A percentile compares a stretch with the other conserved stretches of the same genome.
These are phyloP conservation scores for Ophiobolus disseminans DNA, from an alignment of 2,329 filamentous ascomycete genomes.

Conservation along the genomic window DNA sequence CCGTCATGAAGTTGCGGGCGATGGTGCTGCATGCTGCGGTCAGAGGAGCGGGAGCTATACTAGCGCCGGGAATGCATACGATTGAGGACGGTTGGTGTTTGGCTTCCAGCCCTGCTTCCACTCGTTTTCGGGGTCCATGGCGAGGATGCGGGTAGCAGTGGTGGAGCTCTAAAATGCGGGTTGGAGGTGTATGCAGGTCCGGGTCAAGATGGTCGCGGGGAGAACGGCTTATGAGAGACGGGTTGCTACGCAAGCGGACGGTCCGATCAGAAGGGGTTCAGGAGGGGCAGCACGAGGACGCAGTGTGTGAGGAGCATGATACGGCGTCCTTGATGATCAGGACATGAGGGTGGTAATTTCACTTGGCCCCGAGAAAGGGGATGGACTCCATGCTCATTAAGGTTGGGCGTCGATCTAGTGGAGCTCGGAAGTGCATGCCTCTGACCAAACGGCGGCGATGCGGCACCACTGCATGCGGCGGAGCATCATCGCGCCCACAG, in stretches of 20 bases:
- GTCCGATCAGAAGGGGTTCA: constrained; percentile 36
- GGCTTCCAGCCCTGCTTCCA: constrained; percentile 77
- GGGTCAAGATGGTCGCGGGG: constrained; percentile 11
- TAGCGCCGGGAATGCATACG: constrained; percentile 63
- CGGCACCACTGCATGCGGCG: not conserved
- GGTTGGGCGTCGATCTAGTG: constrained; percentile 23
- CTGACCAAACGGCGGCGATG: not conserved
- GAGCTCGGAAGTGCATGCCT: constrained; percentile 2
- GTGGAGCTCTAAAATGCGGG: not conserved
- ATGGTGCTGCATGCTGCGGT: constrained; percentile 69
- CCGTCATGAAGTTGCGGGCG: constrained; percentile 83
- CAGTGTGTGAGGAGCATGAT: constrained; percentile 35
- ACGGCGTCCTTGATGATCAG: constrained; percentile 26
- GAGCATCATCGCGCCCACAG: not conserved
- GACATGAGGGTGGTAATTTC: constrained; percentile 19
- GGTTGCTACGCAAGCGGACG: constrained; percentile 26
- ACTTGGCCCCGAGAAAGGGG: constrained; percentile 36
- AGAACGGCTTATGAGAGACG: constrained; percentile 14
- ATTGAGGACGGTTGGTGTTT: constrained; percentile 80
- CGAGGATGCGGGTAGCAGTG: constrained; percentile 15
- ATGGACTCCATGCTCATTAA: constrained; percentile 20
- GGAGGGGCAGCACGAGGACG: constrained; percentile 19
- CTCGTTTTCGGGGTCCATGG: constrained; percentile 54
- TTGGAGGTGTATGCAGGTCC: constrained; percentile 3
- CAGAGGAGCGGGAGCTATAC: constrained; percentile 30